A percentile compares a stretch with the other conserved stretches of the same genome.
Evolutionary conservation across 2,329 filamentous ascomycete species (phyloP).

Genomic region (Claviceps sp.): DNA sequence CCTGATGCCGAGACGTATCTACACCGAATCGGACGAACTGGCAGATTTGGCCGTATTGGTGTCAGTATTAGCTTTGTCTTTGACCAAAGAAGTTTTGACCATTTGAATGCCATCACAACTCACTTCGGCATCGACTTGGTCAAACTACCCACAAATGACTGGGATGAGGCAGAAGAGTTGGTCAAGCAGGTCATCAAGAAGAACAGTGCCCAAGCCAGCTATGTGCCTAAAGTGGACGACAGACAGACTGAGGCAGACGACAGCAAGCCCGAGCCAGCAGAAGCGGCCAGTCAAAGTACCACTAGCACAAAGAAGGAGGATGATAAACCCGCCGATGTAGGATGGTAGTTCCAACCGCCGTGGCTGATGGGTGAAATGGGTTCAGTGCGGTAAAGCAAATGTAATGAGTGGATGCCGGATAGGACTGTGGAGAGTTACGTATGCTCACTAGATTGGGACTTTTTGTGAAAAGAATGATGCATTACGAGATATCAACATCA

Average conservation of each 20-base stretch:
- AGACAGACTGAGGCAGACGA: constrained; percentile 28
- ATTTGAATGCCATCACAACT: constrained; percentile 64
- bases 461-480: constrained; percentile 3
- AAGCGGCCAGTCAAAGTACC: constrained; percentile 9
- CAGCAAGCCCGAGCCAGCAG: constrained; percentile 16
- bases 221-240: constrained; percentile 33
- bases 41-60: constrained; percentile 90
- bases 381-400: neutral
- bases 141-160: constrained; percentile 71
- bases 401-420: neutral
- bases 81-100: constrained; percentile 67
- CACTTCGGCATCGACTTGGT: constrained; percentile 73
- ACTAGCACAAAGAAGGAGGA: neutral
- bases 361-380: neutral
- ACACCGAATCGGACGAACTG: constrained; percentile 93
- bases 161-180: constrained; percentile 75
- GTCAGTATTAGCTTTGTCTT: constrained; percentile 93
- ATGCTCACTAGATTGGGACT: neutral
- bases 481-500: constrained; percentile 6
- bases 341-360: neutral
- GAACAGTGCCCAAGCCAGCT: constrained; percentile 43
- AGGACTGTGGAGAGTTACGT: neutral
- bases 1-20: constrained; percentile 93
- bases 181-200: constrained; percentile 74
- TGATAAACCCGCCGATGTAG: neutral